Conservation (phyloP, 2,329 filamentous ascomycete species). For the Calonectria crousiana region DNA sequence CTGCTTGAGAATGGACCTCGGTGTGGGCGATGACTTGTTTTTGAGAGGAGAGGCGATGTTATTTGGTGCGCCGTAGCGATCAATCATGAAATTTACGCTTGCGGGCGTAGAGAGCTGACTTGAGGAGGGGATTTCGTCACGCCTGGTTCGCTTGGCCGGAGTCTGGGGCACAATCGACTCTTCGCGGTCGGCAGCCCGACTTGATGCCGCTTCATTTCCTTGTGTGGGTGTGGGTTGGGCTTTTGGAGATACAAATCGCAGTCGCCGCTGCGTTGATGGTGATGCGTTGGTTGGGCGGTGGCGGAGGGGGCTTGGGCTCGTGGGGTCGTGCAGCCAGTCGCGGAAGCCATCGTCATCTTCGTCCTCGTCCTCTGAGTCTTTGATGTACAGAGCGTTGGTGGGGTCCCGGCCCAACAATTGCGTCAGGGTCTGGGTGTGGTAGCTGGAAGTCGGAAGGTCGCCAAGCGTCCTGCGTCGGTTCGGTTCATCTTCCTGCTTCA, state of each 20-base stretch:
- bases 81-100: slow-evolving; percentile 55
- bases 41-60: slow-evolving; percentile 53
- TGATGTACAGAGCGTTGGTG: slow-evolving; percentile 41
- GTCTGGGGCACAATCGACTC: slow-evolving; percentile 58
- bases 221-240: slow-evolving; percentile 18
- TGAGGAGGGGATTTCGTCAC: slow-evolving; percentile 60
- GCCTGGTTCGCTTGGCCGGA: slow-evolving; percentile 47
- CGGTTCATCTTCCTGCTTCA: slow-evolving; percentile 32
- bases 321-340: slow-evolving; percentile 48
- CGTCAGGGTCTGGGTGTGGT: slow-evolving; percentile 58
- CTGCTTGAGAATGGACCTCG: slow-evolving; percentile 37
- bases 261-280: slow-evolving; percentile 27
- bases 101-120: slow-evolving; percentile 52
- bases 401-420: slow-evolving; percentile 49
- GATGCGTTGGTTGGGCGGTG: slow-evolving; percentile 23
- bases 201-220: not conserved
- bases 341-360: slow-evolving; percentile 45
- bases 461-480: slow-evolving; percentile 48
- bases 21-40: slow-evolving; percentile 46
- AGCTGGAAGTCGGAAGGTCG: slow-evolving; percentile 48
- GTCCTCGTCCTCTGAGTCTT: slow-evolving; percentile 55
- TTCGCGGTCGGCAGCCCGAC: slow-evolving; percentile 37
- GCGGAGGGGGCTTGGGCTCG: slow-evolving; percentile 43
- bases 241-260: slow-evolving; percentile 34
- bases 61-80: slow-evolving; percentile 52